Evolutionary conservation across 495 filamentous ascomycete species (phyloP), one percentile per base, ranked within the genome.

Genomic region (Neurospora sp.): DNA sequence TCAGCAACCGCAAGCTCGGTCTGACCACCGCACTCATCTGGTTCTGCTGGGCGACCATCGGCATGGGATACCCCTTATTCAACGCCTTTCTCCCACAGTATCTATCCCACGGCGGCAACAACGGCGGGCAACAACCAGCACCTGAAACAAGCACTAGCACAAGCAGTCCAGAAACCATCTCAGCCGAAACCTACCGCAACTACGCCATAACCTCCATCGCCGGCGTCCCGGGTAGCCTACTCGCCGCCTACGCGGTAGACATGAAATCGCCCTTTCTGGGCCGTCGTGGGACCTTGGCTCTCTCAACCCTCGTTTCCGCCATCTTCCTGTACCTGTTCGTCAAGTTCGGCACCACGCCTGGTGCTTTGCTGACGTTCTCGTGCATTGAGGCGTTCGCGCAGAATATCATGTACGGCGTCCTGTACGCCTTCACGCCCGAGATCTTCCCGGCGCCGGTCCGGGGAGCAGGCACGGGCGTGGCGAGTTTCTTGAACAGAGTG

Each of bases 61-160:
- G 86, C 48, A 82, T 88, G 80, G 86, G 85, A 16, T 94, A 91
- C 76, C 93, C 93, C 2, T 82, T 96, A 0, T 96, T 94, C 84
- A 95, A 94, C 80, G 91, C 92, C 69, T 96, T 96, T 77, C 86
- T 95, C 5, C 93, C 93, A 1, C 93, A 91, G 76, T 93, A 93
- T 78, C 91, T 94, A 72, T 86, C 89, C n/a, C 88, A 89, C 16
- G 88, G 90, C 69, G 90, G 90, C 72, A 46, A 39, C 70, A 54
- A 46, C 23, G 54, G 23, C 41, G 18, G 20, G 54, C 81, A 84
- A 23, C 66, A 78, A 0, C 14, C 44, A 37, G 44, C 69, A 11
- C 59, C 69, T 10, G 44, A 71, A 9, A 75, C 74, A 1, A 72
- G 76, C 20, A 71, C 74, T 7, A 44, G 16, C 42, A 35, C 31